These are phyloP conservation scores for Fonsecaea erecta DNA, from an alignment of 2,329 filamentous ascomycete genomes.

Conservation along the genomic window DNA sequence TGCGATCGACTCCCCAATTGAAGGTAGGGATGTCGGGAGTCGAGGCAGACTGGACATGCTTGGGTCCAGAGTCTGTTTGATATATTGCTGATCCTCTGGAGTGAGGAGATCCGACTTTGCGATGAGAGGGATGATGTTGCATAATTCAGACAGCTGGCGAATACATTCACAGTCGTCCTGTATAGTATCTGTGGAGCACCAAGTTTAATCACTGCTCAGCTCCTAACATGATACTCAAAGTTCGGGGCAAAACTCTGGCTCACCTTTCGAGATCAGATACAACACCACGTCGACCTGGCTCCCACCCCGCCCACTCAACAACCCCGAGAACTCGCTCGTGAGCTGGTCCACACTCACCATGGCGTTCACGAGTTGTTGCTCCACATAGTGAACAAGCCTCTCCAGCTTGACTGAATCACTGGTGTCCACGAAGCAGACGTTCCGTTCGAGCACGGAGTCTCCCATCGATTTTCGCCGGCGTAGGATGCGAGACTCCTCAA, in stretches of 20 bases:
- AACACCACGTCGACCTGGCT: conserved; percentile 83
- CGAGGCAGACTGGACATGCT: conserved; percentile 25
- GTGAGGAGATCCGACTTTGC: conserved; percentile 74
- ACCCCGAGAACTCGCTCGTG: conserved; percentile 73
- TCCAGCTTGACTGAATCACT: conserved; percentile 62
- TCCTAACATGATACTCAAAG: neutral
- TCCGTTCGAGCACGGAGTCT: conserved; percentile 82
- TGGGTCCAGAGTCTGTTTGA: conserved; percentile 62
- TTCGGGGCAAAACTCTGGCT: conserved; percentile 37
- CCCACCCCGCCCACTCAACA: conserved; percentile 81
- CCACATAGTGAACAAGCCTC: conserved; percentile 69
- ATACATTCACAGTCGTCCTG: conserved; percentile 73
- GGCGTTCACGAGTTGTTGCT: conserved; percentile 68
- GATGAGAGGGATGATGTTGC: conserved; percentile 84
- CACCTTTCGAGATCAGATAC: conserved; percentile 78
- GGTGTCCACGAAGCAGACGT: conserved; percentile 91
- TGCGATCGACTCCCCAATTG: neutral
- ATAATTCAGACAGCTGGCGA: conserved; percentile 69
- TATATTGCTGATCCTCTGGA: conserved; percentile 58
- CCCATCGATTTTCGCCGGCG: conserved; percentile 71
- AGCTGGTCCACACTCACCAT: conserved; percentile 65
- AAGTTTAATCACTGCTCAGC: conserved; percentile 1
- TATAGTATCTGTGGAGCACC: conserved; percentile 55
- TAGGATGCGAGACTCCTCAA: conserved; percentile 67
- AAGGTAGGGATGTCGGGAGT: conserved; percentile 25